Conservation (phyloP, 2,329 filamentous ascomycete genomes). For the Fusarium bulbicola region DNA sequence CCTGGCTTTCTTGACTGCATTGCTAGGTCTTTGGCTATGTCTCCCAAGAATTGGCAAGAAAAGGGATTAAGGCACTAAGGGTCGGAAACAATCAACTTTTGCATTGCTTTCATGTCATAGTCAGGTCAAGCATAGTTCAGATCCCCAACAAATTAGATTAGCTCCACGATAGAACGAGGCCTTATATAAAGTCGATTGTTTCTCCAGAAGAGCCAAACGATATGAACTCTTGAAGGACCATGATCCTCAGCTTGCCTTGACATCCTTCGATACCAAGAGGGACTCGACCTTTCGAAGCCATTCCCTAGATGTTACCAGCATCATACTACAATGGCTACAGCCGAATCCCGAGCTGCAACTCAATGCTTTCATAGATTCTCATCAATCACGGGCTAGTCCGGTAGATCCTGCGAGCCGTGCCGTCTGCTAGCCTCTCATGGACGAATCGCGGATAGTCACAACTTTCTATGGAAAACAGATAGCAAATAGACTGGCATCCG, state of each 20-base stretch:
- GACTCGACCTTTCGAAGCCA: neutral
- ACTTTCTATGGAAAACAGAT: too few relatives aligned
- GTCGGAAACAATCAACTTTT: too few relatives aligned
- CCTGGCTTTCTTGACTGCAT: slow-evolving; percentile 57
- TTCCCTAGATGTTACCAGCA: too few relatives aligned
- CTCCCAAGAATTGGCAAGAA: slow-evolving; percentile 55
- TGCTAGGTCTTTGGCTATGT: slow-evolving; percentile 57
- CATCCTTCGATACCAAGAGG: too few relatives aligned
- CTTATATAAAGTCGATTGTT: neutral
- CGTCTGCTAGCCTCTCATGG: neutral
- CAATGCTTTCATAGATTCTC: neutral
- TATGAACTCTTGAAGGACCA: neutral
- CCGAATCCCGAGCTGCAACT: too few relatives aligned
- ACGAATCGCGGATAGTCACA: neutral
- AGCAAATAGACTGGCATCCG: neutral
- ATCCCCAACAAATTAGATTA: too few relatives aligned
- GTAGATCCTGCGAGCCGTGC: neutral
- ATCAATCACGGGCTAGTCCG: neutral
- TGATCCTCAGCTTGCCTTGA: neutral
- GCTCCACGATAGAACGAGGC: neutral
- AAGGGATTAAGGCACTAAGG: slow-evolving; percentile 49
- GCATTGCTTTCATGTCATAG: neutral
- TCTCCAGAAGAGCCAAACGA: too few relatives aligned
- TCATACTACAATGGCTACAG: neutral
- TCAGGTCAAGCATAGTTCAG: neutral